Conservation (phyloP, 2,329 filamentous ascomycete species). For the Endothia cerciana region DNA sequence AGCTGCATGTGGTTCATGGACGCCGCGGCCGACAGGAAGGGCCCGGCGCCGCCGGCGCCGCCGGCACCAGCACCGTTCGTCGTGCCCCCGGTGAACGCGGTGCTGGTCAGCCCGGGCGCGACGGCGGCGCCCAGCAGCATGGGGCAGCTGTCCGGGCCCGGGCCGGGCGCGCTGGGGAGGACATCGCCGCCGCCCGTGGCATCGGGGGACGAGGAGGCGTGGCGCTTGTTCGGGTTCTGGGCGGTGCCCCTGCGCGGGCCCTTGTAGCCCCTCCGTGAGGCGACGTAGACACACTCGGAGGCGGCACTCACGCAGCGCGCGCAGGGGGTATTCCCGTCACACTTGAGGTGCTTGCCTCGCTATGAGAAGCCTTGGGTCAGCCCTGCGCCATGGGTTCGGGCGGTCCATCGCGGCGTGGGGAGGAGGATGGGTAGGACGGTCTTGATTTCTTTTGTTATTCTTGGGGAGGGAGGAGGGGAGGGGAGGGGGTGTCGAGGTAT, state of each 20-base stretch:
- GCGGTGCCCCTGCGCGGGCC: conserved; percentile 58
- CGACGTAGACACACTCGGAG: conserved; percentile 70
- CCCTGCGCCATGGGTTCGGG: conserved; percentile 16
- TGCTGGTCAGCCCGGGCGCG: conserved; percentile 34
- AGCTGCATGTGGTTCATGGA: conserved; percentile 45
- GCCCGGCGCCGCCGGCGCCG: conserved; percentile 40
- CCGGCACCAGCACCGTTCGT: conserved; percentile 37
- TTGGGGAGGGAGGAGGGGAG: conserved; percentile 19
- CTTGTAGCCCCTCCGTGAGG: conserved; percentile 76
- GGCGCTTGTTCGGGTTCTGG: conserved; percentile 54
- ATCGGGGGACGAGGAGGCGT: conserved; percentile 53
- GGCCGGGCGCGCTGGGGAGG: conserved; percentile 3
- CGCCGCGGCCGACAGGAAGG: conserved; percentile 37
- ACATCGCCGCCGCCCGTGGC: conserved; percentile 36
- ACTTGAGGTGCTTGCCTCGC: conserved; percentile 74
- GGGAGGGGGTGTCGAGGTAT: conserved; percentile 27
- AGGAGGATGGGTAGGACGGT: neutral
- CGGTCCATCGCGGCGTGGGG: neutral
- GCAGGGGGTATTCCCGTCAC: conserved; percentile 72
- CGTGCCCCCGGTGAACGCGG: conserved; percentile 37
- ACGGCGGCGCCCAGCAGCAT: conserved; percentile 47
- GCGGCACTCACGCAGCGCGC: conserved; percentile 61
- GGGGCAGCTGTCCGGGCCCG: conserved; percentile 45
- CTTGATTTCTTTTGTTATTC: no score
- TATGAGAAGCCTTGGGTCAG: conserved; percentile 36